A percentile compares a stretch with the other conserved stretches of the same genome.
phyloP scores from a whole-genome alignment of 78 protist species.

The Polysphondylium violaceum region DNA sequence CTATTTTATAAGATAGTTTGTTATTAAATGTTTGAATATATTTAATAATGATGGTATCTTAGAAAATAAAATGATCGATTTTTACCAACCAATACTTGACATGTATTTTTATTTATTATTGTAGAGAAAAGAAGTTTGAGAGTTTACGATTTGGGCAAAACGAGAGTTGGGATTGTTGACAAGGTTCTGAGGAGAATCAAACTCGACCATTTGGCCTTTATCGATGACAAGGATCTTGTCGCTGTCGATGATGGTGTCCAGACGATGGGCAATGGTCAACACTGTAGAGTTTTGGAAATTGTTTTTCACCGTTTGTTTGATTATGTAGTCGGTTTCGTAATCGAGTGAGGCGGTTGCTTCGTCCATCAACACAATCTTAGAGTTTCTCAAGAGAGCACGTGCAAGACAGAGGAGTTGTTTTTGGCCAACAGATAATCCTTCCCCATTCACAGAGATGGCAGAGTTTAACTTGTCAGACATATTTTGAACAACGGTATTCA shows the following conservation, averaged over 20 bases:
- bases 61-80: no score
- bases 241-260: conserved; percentile 90
- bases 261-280: conserved; percentile 96
- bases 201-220: conserved; percentile 59
- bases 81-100: no score
- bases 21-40: no score
- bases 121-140: not conserved
- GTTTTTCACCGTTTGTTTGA: conserved; percentile 64
- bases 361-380: conserved; percentile 90
- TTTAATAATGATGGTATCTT: no score
- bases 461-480: conserved; percentile 38
- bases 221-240: conserved; percentile 85
- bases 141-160: conserved; percentile 22
- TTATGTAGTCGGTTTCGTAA: conserved; percentile 83
- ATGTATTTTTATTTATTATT: no score
- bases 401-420: conserved; percentile 96
- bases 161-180: not conserved
- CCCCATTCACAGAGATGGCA: conserved; percentile 77
- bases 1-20: no score
- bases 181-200: conserved; percentile 60
- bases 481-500: conserved; percentile 8
- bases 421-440: conserved; percentile 90
- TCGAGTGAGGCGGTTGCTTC: conserved; percentile 97
- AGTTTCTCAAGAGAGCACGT: conserved; percentile 91
- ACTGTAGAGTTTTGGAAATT: conserved; percentile 86